Base-by-base conservation (phyloP, 2,329 filamentous ascomycete genomes). In the Lecanicillium sp. region DNA sequence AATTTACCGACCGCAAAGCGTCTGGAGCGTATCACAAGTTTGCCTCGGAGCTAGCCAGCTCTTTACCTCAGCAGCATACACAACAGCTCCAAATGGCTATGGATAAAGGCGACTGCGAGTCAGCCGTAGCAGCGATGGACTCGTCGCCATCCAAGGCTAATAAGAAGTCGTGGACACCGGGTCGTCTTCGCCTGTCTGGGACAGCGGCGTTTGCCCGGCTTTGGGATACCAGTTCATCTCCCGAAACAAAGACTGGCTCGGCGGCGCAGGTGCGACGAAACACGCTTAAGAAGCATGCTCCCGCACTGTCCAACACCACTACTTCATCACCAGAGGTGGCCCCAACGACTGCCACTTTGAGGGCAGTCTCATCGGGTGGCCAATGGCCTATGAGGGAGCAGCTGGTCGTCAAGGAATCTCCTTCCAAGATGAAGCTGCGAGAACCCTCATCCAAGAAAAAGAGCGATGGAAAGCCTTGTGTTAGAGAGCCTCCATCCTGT, bases 21-120 rank as follows among this genome's bases (percentile, higher is more conserved):
- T 52, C 58, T 3, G 53, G 51, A 31, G 59, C 61, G 30, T 63
- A 63, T 22, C 59, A 63, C 40, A 51, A 51, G 8, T 53, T 63
- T 35, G 50, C 58, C 13, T 50, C 50, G 14, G 51, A 54, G 36
- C 47, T 63, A 18, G 59, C 59, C 14, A 47, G 45, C 33, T 44
- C 45, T 6, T 7, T 31, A n/a, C 15, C 29, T n/a, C 5, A n/a
- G 29, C 29, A 33, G 9, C 31, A 29, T 27, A 14, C 14, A 13
- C n/a, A 5, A 17, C 12, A 27, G 18, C 38, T 7, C 9, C 19
- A 35, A 5, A 31, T 9, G 13, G 16, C 28, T 9, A 28, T 29
- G 11, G n/a, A n/a, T n/a, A n/a, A n/a, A n/a, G n/a, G n/a, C n/a
- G 9, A 18, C 9, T 9, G 28, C 12, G 8, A 7, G n/a, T n/a